A percentile compares a stretch with the other conserved stretches of the same genome.
Conservation (phyloP, 2,329 filamentous ascomycete genomes). For the Rutstroemia sp. region DNA sequence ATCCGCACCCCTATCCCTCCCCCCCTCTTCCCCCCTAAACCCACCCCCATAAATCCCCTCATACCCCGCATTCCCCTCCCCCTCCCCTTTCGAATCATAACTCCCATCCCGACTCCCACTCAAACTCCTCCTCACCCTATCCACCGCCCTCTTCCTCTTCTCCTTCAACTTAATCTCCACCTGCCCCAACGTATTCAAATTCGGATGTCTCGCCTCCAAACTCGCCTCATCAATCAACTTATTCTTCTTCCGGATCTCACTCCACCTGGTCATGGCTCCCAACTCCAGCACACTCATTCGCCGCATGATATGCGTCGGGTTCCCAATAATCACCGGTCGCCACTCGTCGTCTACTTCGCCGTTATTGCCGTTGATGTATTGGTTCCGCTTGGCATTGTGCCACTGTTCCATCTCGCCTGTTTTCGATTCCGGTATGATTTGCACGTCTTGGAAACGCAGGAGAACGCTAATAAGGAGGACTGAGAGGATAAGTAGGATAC, state of each 20-base stretch:
- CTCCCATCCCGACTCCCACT: conserved; percentile 14
- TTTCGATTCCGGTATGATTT: conserved; percentile 60
- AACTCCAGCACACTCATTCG: conserved; percentile 66
- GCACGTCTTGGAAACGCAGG: conserved; percentile 56
- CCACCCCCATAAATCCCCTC: conserved; percentile 14
- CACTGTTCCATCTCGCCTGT: conserved; percentile 46
- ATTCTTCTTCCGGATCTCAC: conserved; percentile 59
- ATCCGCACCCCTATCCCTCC: neutral
- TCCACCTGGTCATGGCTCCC: conserved; percentile 62
- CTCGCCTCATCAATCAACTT: conserved; percentile 42
- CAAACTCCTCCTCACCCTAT: conserved; percentile 17
- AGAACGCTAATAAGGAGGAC: conserved; percentile 54
- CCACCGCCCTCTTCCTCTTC: conserved; percentile 16
- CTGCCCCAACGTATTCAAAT: conserved; percentile 21
- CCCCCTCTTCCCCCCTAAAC: neutral
- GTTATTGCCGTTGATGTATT: conserved; percentile 29
- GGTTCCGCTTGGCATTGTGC: conserved; percentile 36
- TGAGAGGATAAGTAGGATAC: conserved; percentile 58
- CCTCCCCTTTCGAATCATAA: conserved; percentile 11
- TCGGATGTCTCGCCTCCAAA: conserved; percentile 27
- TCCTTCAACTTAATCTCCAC: conserved; percentile 19
- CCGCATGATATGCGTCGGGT: conserved; percentile 60
- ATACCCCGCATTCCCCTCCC: conserved; percentile 6
- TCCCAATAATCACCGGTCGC: conserved; percentile 64
- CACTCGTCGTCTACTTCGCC: conserved; percentile 41